These are phyloP conservation scores for Cadophora luteo-olivacea DNA, from an alignment of 2,329 filamentous ascomycete species.

Conservation along the genomic window DNA sequence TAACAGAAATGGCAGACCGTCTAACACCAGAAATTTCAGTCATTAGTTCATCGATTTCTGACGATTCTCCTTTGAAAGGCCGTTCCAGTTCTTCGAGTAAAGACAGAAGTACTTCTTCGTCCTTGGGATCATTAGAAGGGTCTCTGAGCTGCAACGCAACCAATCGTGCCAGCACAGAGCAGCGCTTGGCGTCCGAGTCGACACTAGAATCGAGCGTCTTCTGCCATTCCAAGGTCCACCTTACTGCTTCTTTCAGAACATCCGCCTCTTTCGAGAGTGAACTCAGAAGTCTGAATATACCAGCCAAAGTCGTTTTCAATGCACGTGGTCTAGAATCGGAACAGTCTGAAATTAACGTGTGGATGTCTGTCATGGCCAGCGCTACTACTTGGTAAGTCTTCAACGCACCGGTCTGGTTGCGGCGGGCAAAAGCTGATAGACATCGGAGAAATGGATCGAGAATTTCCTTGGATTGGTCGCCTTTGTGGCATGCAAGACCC, in stretches of 20 bases:
- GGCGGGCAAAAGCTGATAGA: constrained; percentile 64
- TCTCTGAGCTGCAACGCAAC: constrained; percentile 60
- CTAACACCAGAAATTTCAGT: constrained; percentile 61
- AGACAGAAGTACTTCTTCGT: constrained; percentile 53
- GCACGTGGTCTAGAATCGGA: constrained; percentile 29
- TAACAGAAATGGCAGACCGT: constrained; percentile 58
- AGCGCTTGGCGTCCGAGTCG: constrained; percentile 46
- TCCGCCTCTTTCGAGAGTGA: constrained; percentile 54
- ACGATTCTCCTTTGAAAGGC: constrained; percentile 62
- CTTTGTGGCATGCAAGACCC: constrained; percentile 64
- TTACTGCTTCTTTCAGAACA: constrained; percentile 56
- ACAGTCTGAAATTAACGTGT: constrained; percentile 33
- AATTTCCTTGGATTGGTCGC: constrained; percentile 68
- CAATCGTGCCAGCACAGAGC: constrained; percentile 60
- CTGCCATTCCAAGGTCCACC: constrained; percentile 59
- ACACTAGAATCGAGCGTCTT: constrained; percentile 29
- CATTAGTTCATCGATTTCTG: constrained; percentile 67
- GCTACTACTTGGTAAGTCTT: constrained; percentile 37
- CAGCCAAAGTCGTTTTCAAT: constrained; percentile 31
- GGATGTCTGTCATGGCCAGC: constrained; percentile 33
- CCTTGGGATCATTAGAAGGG: constrained; percentile 45
- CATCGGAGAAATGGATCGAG: constrained; percentile 70
- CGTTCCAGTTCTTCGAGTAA: constrained; percentile 63
- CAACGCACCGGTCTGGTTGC: constrained; percentile 44
- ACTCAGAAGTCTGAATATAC: constrained; percentile 57